These are phyloP conservation scores for Cylindrotheca fusiformis DNA, from an alignment of 108 stramenopile species.

Conservation along the genomic window DNA sequence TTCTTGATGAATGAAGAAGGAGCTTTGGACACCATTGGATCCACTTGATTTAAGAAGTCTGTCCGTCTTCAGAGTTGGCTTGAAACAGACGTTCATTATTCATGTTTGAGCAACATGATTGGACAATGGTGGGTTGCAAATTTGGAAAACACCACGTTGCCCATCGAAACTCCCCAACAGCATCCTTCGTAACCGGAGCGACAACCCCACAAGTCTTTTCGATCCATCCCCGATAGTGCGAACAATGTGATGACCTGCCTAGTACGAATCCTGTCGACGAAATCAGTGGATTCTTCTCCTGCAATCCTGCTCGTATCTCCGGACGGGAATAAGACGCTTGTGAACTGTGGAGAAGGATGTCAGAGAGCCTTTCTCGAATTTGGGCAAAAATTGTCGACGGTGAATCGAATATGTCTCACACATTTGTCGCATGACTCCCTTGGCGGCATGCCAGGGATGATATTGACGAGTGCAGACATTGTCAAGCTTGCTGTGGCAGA, in stretches of 20 bases:
- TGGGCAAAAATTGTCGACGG: constrained; percentile 54
- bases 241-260: constrained; percentile 73
- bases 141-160: too few relatives aligned
- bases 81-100: too few relatives aligned
- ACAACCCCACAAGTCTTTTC: too few relatives aligned
- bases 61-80: too few relatives aligned
- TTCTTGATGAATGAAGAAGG: too few relatives aligned
- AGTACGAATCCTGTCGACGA: constrained; percentile 64
- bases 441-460: constrained; percentile 83
- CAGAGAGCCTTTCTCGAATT: constrained; percentile 83
- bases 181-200: too few relatives aligned
- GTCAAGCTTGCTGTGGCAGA: not conserved
- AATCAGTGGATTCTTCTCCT: constrained; percentile 66
- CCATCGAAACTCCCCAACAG: too few relatives aligned
- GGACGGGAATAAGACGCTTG: constrained; percentile 66
- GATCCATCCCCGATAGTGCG: too few relatives aligned
- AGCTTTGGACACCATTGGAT: too few relatives aligned
- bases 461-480: constrained; percentile 75
- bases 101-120: too few relatives aligned
- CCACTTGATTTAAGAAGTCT: too few relatives aligned
- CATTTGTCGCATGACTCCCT: constrained; percentile 60
- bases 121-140: too few relatives aligned
- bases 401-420: constrained; percentile 69
- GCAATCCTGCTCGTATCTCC: constrained; percentile 63
- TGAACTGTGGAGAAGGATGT: constrained; percentile 85